Evolutionary conservation across 2,329 filamentous ascomycete genomes (phyloP).

Genomic region (Phyllosticta citribraziliensis): DNA sequence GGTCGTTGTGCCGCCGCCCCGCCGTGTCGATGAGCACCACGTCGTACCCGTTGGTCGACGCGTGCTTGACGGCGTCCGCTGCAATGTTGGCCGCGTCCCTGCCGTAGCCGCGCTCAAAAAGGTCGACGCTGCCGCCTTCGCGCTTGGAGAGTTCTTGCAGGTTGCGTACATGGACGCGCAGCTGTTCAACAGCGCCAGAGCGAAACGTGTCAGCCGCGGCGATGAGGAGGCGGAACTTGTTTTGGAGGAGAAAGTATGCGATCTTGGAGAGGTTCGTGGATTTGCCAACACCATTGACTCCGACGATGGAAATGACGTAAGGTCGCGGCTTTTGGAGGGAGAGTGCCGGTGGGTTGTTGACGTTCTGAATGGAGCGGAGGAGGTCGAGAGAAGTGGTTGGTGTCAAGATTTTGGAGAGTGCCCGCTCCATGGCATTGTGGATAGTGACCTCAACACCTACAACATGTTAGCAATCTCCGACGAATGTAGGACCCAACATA

Average conservation of each 20-base stretch:
- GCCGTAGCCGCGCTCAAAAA: slow-evolving; percentile 96
- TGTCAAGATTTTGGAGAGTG: slow-evolving; percentile 88
- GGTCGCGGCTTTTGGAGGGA: slow-evolving; percentile 60
- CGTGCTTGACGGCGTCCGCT: slow-evolving; percentile 81
- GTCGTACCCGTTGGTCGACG: slow-evolving; percentile 66
- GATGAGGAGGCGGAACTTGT: slow-evolving; percentile 90
- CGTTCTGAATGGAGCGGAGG: slow-evolving; percentile 79
- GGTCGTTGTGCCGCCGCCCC: slow-evolving; percentile 88
- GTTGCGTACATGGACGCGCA: slow-evolving; percentile 90
- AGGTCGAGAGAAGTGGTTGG: slow-evolving; percentile 92
- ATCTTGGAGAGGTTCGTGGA: slow-evolving; percentile 97
- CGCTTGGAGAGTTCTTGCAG: slow-evolving; percentile 78
- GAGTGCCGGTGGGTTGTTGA: slow-evolving; percentile 50
- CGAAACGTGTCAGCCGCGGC: slow-evolving; percentile 95
- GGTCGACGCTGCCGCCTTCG: slow-evolving; percentile 70
- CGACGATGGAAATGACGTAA: slow-evolving; percentile 96
- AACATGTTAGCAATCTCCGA: neutral
- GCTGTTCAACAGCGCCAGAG: slow-evolving; percentile 91
- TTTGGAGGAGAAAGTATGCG: slow-evolving; percentile 94
- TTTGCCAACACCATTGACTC: slow-evolving; percentile 96
- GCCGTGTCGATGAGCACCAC: slow-evolving; percentile 97
- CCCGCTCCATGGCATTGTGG: slow-evolving; percentile 79
- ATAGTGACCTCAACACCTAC: slow-evolving; percentile 68
- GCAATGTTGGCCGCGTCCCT: slow-evolving; percentile 95
- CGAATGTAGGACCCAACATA: slow-evolving; percentile 15